phyloP scores from a whole-genome alignment of 2,329 filamentous ascomycete genomes.

The Alternaria sp. region DNA sequence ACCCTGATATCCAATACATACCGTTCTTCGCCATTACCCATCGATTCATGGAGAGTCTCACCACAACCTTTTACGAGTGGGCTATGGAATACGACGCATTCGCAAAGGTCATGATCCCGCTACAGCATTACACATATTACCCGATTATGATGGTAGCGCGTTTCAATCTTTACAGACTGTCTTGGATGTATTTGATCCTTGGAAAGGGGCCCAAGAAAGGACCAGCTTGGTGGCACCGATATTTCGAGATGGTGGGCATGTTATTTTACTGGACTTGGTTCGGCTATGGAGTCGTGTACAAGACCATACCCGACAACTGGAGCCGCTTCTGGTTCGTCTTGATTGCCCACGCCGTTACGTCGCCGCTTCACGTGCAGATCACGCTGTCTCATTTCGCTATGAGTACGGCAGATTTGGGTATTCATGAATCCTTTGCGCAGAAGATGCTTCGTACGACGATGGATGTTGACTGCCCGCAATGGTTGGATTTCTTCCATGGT shows the following conservation, averaged over 20 bases:
- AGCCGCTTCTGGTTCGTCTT: slow-evolving; percentile 68
- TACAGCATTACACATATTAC: slow-evolving; percentile 73
- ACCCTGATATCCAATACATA: slow-evolving; percentile 86
- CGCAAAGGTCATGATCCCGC: slow-evolving; percentile 65
- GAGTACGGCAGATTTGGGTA: slow-evolving; percentile 69
- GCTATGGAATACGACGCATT: slow-evolving; percentile 68
- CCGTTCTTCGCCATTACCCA: slow-evolving; percentile 73
- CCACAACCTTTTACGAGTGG: slow-evolving; percentile 70
- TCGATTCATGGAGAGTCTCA: slow-evolving; percentile 68
- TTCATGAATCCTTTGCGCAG: slow-evolving; percentile 71
- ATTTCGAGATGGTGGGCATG: slow-evolving; percentile 69
- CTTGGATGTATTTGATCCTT: slow-evolving; percentile 69
- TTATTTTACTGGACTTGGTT: slow-evolving; percentile 71
- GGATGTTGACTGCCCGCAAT: slow-evolving; percentile 75
- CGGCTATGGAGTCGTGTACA: slow-evolving; percentile 69
- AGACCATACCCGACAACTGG: slow-evolving; percentile 63
- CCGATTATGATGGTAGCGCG: slow-evolving; percentile 70
- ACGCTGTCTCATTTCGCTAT: slow-evolving; percentile 76
- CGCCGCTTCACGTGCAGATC: slow-evolving; percentile 75
- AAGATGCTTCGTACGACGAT: slow-evolving; percentile 75
- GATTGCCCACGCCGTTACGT: slow-evolving; percentile 69
- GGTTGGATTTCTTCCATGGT: slow-evolving; percentile 76
- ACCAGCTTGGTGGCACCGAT: slow-evolving; percentile 71
- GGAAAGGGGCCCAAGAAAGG: slow-evolving; percentile 63
- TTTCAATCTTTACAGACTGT: slow-evolving; percentile 75